These are phyloP conservation scores for Pholiota microspora DNA, from an alignment of 768 basidiomycete species.

Conservation along the genomic window DNA sequence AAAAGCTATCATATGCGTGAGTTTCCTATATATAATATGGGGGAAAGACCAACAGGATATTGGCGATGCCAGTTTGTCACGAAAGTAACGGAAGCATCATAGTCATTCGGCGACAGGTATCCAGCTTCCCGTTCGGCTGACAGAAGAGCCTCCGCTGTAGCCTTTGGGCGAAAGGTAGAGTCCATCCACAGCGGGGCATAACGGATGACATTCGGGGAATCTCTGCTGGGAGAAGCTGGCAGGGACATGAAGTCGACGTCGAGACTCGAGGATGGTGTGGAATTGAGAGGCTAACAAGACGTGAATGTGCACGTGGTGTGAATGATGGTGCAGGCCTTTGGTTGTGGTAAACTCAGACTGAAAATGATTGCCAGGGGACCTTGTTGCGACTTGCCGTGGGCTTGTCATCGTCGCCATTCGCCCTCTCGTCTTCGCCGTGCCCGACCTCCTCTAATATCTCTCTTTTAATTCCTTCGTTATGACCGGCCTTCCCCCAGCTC, in stretches of 20 bases:
- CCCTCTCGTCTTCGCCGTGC: background rate
- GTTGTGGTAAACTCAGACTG: background rate
- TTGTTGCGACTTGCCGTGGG: constrained; percentile 4
- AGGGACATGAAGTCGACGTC: too few species aligned
- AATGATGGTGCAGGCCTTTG: constrained; percentile 13
- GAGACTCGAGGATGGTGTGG: too few species aligned
- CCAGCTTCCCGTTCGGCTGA: constrained; percentile 52
- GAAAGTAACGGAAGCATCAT: constrained; percentile 51
- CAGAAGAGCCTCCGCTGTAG: constrained; percentile 44
- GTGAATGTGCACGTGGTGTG: constrained; percentile 28
- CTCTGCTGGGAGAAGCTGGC: background rate
- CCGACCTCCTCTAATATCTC: background rate
- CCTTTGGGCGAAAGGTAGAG: constrained; percentile 42
- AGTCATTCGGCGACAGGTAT: constrained; percentile 51
- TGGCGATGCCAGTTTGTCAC: constrained; percentile 43
- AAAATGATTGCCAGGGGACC: constrained; percentile 6
- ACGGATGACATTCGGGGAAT: constrained; percentile 13
- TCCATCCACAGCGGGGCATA: constrained; percentile 37
- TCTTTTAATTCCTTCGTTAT: background rate
- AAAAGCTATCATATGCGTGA: constrained; percentile 8
- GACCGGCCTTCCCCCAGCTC: background rate
- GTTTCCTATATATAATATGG: background rate
- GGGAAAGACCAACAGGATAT: constrained; percentile 32
- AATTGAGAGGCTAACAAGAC: too few species aligned
- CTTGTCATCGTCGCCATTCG: constrained; percentile 3